A percentile compares a stretch with the other conserved stretches of the same genome.
phyloP scores from a whole-genome alignment of 1,284 basidiomycete genomes.

The Cryptococcus deneoformans region DNA sequence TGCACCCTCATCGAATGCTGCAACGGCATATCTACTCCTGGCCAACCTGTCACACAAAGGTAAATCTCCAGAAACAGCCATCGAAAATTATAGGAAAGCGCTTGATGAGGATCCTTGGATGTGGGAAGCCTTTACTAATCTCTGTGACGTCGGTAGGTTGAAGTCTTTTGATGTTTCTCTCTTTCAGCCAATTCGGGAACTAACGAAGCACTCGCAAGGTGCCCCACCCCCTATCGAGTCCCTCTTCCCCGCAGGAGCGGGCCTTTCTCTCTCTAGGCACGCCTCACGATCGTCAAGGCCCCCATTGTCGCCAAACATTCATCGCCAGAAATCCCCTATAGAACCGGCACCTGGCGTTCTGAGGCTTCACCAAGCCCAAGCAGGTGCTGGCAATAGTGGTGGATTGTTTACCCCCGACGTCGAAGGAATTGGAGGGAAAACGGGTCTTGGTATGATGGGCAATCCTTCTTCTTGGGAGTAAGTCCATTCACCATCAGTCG shows the following conservation, averaged over 20 bases:
- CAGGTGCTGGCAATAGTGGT: slow-evolving; percentile 58
- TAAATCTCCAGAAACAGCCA: slow-evolving; percentile 66
- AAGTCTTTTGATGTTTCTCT: not conserved
- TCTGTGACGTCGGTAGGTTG: slow-evolving; percentile 73
- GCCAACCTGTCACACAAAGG: slow-evolving; percentile 33
- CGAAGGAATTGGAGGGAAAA: slow-evolving; percentile 9
- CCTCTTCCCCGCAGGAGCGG: slow-evolving; percentile 32
- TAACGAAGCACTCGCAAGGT: slow-evolving; percentile 15
- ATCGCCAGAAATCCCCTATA: slow-evolving; percentile 1
- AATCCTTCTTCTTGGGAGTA: slow-evolving; percentile 33
- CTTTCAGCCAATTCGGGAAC: too few species aligned
- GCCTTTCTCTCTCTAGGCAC: slow-evolving; percentile 14
- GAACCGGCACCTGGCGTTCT: not conserved
- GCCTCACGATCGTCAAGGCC: slow-evolving; percentile 51
- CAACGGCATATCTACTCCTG: slow-evolving; percentile 33
- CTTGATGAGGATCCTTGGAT: slow-evolving; percentile 72
- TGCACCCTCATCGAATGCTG: slow-evolving; percentile 25
- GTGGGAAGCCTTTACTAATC: slow-evolving; percentile 91
- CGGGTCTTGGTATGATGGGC: slow-evolving; percentile 34
- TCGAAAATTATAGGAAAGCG: slow-evolving; percentile 67
- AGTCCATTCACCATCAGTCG: slow-evolving; percentile 11
- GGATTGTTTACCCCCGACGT: slow-evolving; percentile 74
- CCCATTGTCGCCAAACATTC: slow-evolving; percentile 49
- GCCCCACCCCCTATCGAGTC: slow-evolving; percentile 24
- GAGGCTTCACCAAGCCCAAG: not conserved